Evolutionary conservation across 2,329 filamentous ascomycete species (phyloP), one percentile per base, ranked within the genome.

Genomic region (Cercospora canescens): DNA sequence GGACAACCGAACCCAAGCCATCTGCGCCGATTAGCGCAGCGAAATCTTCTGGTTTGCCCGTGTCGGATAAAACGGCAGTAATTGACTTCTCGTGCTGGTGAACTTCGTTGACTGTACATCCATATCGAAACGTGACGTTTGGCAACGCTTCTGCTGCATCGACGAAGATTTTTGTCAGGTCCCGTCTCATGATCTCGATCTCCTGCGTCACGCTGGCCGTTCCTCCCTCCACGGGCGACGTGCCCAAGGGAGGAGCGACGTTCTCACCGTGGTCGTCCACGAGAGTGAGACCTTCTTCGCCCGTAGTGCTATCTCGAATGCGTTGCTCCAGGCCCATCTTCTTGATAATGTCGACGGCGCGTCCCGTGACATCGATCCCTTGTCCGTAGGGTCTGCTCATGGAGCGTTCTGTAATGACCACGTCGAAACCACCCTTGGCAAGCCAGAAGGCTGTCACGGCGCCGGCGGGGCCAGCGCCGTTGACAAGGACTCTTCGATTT

Each of bases 111-210:
- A 70, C 28, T 2, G 65, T 70, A 48, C 41, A 56, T 6, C 63
- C 66, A 54, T 70, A 70, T 6, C 67, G 62, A 60, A 70, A 70
- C 32, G 48, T 66, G 9, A 71, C 70, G 28, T 64, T 63, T 4
- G 59, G 59, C 30, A 64, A 37, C 6, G 62, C 54, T 2, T 63
- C 72, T 61, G 60, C 69, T 4, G 71, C 71, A 2, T 71, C 60
- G 2, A 82, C 79, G 0, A 87, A 64, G 3, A 87, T 71, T 2
- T 69, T 71, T 8, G 80, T 81, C 18, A 88, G 67, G 55, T 86
- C 82, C 0, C 83, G 84, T 3, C 86, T 78, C 80, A 87, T 71
- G 41, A 73, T 70, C 64, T 76, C 73, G 21, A 74, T 69, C 26
- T 72, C 72, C 18, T 69, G 66, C 9, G 72, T 74, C 14, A 72